Conservation (phyloP, 1,139 yeast genomes). For the Nakaseomyces uthaithaninus region DNA sequence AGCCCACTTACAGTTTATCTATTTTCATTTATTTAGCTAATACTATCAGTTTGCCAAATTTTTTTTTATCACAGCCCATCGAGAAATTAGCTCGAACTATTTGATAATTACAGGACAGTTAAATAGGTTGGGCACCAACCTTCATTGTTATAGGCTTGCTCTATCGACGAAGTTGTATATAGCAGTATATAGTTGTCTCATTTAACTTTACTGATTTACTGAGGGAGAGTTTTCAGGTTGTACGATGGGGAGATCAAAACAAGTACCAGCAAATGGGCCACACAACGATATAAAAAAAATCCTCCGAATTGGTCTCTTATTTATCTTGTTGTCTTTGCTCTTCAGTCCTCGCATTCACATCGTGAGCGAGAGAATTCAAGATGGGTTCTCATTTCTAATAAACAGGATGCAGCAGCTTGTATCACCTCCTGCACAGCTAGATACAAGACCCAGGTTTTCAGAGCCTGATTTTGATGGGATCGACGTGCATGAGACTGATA, state of each 20-base stretch:
- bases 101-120: too few species aligned
- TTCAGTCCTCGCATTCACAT: neutral
- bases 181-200: too few species aligned
- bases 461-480: conserved; percentile 8
- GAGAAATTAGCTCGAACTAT: too few species aligned
- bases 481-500: conserved; percentile 5
- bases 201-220: too few species aligned
- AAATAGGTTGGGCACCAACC: too few species aligned
- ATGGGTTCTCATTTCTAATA: neutral
- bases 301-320: conserved; percentile 2
- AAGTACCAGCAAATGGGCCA: neutral
- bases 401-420: neutral
- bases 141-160: too few species aligned
- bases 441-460: conserved; percentile 6
- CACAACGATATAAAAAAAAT: neutral
- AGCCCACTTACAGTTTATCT: too few species aligned
- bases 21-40: too few species aligned
- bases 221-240: neutral
- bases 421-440: neutral
- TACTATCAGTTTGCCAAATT: too few species aligned
- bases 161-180: too few species aligned
- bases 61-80: too few species aligned
- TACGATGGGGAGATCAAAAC: neutral
- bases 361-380: neutral
- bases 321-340: neutral